Percentiles rank a stretch among this genome's conserved stretches.
Conservation (phyloP, 495 filamentous ascomycete genomes). For the Darksidea phi region DNA sequence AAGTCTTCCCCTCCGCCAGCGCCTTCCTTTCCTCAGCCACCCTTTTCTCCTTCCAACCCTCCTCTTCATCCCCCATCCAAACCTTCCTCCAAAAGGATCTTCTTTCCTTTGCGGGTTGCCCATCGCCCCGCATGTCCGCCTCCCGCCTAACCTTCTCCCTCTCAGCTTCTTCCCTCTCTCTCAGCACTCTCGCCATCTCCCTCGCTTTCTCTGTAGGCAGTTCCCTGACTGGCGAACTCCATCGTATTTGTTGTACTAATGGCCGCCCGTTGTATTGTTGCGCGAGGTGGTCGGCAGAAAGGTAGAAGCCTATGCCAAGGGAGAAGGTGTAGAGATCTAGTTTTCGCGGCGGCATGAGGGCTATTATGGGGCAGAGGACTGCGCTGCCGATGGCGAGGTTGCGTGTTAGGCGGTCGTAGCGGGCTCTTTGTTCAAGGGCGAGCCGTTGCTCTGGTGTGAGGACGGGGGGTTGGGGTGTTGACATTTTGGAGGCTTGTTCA, state of each 20-base stretch:
- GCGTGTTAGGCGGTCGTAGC: conserved; percentile 56
- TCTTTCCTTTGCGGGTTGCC: conserved; percentile 48
- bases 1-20: conserved; percentile 74
- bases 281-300: conserved; percentile 67
- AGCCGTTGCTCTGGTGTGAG: conserved; percentile 30
- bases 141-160: conserved; percentile 31
- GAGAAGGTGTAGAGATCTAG: conserved; percentile 67
- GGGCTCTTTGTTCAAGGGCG: conserved; percentile 25
- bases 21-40: conserved; percentile 68
- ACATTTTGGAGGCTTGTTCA: conserved; percentile 3
- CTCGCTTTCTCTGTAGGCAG: conserved; percentile 52
- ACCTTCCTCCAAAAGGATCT: conserved; percentile 51
- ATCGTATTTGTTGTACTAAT: conserved; percentile 42
- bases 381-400: conserved; percentile 62
- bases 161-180: conserved; percentile 36
- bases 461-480: conserved; percentile 29
- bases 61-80: conserved; percentile 64
- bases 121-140: conserved; percentile 35
- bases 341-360: conserved; percentile 76
- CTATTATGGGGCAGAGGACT: conserved; percentile 66
- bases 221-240: conserved; percentile 29
- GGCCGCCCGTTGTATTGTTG: conserved; percentile 58
- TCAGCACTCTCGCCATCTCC: conserved; percentile 48
- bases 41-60: conserved; percentile 72
- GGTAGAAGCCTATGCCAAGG: conserved; percentile 57